Conservation (phyloP, 176 grass and related monocot genomes). For the Oryza rufipogon region DNA sequence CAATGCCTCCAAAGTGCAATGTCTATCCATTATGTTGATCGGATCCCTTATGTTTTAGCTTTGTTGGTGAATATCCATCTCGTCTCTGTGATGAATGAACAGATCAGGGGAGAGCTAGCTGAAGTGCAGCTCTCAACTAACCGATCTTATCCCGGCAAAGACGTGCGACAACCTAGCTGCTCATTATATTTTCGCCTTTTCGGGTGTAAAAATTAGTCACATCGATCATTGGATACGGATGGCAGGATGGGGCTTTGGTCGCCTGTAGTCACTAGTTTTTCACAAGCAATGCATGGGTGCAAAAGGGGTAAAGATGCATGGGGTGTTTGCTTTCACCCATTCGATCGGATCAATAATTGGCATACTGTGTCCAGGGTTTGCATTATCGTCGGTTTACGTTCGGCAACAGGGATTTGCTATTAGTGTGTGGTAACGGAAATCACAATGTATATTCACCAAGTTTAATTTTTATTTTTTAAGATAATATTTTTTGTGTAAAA, state of each 20-base stretch:
- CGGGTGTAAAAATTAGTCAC: background rate
- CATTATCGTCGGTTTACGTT: too few species aligned
- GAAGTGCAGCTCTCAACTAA: background rate
- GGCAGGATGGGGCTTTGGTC: background rate
- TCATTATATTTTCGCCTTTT: background rate
- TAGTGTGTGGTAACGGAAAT: too few species aligned
- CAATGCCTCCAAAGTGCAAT: background rate
- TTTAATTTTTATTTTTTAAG: too few species aligned
- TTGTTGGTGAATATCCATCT: background rate
- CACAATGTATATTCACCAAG: too few species aligned
- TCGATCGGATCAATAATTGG: background rate
- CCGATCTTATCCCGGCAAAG: conserved; percentile 10
- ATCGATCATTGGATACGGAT: background rate
- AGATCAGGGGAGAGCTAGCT: conserved; percentile 6
- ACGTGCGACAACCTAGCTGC: background rate
- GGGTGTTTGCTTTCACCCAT: background rate
- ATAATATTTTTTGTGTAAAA: too few species aligned
- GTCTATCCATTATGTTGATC: background rate
- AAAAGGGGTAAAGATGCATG: background rate
- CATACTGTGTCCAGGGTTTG: background rate
- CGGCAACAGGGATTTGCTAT: too few species aligned
- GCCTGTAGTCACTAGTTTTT: background rate
- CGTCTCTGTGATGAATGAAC: conserved; percentile 2
- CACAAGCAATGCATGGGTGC: background rate
- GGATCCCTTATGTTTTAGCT: background rate